These are phyloP conservation scores for Scorias spongiosa DNA, from an alignment of 2,329 filamentous ascomycete species.

Conservation along the genomic window DNA sequence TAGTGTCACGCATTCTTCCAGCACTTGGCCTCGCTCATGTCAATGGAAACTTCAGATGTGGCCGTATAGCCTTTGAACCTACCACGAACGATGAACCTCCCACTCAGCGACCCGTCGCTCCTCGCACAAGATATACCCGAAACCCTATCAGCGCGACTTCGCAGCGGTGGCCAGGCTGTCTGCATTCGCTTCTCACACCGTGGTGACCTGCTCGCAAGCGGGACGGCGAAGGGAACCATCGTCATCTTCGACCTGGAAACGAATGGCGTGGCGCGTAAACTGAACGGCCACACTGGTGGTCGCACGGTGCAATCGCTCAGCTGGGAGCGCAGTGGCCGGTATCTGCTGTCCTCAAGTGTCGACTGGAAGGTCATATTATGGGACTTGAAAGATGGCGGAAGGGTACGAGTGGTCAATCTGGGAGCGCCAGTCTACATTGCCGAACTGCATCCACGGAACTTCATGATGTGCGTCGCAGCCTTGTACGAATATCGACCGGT, in stretches of 20 bases:
- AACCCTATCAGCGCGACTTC: slow-evolving; percentile 72
- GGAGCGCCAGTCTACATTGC: slow-evolving; percentile 90
- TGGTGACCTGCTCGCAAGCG: slow-evolving; percentile 88
- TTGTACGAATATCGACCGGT: slow-evolving; percentile 87
- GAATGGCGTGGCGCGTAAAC: slow-evolving; percentile 85
- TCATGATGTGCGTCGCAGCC: slow-evolving; percentile 74
- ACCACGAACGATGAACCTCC: slow-evolving; percentile 45
- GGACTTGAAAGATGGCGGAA: slow-evolving; percentile 63
- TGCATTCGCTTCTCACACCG: slow-evolving; percentile 78
- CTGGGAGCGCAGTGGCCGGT: slow-evolving; percentile 86
- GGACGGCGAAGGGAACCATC: slow-evolving; percentile 78
- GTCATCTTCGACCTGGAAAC: slow-evolving; percentile 97
- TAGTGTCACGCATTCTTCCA: no score
- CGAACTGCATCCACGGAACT: slow-evolving; percentile 81
- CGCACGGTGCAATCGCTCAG: slow-evolving; percentile 87
- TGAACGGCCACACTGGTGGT: slow-evolving; percentile 63
- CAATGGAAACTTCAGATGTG: no score
- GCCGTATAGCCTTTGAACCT: no score
- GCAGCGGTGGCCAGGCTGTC: slow-evolving; percentile 48
- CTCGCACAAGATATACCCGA: slow-evolving; percentile 77
- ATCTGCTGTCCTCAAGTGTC: slow-evolving; percentile 81
- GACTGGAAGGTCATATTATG: slow-evolving; percentile 95
- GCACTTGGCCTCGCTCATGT: no score
- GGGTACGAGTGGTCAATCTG: slow-evolving; percentile 75
- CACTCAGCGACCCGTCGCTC: slow-evolving; percentile 56